Evolutionary conservation across 164 flowering plant genomes (phyloP), one percentile per base, ranked within the genome.

Genomic region (Pachysandra terminalis): DNA sequence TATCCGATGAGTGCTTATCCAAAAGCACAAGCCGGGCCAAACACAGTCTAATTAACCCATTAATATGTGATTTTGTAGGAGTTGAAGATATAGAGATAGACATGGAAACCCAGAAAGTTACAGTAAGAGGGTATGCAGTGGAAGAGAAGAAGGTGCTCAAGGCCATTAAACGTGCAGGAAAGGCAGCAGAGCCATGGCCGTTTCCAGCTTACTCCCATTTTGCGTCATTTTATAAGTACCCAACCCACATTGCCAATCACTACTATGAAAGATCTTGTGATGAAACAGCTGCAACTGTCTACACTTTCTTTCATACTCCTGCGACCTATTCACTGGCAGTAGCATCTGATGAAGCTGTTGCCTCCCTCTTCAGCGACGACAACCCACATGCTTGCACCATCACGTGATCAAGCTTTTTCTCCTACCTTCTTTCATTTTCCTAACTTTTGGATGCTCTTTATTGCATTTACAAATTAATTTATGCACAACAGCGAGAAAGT

Each of bases 331-430:
- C 91, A 0, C 77, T 82, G 21, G 90, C 93, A 0, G 86, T 88
- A 26, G 89, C 90, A 0, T 87, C 91, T 0, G 96, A 90, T 65
- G 91, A 90, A 75, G 85, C 87, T 37, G 82, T 81, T 17, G 91
- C 93, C 63, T 88, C 96, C 0, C 79, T 90, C 14, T 90, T 90
- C 72, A 88, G 96, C 26, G 96, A 90, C 61, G 96, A 90, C 6
- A 90, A 90, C 64, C 91, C 90, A 0, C 93, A 88, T 69, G 96
- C 96, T 64, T 88, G 93, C 68, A 16, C 83, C 9, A 71, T 90
- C 10, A 88, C 88, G 96, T 90, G 72, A 85, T 65, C 53, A 19
- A 13, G 23, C 6, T 2, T 12, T 41, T 28, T 55, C 21, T 49
- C 48, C n/a, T n/a, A n/a, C n/a, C n/a, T n/a, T n/a, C n/a, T n/a